Conservation (phyloP, 176 grass and related monocot species). For the Secale cereale region DNA sequence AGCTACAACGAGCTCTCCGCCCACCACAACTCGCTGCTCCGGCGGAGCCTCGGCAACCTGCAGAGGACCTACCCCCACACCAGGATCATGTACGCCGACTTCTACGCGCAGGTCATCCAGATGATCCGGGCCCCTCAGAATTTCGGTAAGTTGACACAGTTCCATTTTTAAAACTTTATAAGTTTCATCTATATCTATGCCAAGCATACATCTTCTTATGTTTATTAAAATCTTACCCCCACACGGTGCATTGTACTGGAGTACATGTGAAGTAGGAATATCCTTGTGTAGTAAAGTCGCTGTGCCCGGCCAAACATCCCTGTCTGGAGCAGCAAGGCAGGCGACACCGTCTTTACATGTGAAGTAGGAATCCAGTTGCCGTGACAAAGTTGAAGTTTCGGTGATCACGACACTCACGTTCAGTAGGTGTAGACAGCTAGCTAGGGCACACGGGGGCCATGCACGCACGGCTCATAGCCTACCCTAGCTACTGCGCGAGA, state of each 20-base stretch:
- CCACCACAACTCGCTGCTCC: conserved; percentile 61
- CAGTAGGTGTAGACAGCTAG: background rate
- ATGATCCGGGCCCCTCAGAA: conserved; percentile 47
- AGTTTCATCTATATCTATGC: no score
- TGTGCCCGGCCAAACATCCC: background rate
- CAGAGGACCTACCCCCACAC: conserved; percentile 38
- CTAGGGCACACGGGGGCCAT: background rate
- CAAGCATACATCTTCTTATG: no score
- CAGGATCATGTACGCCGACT: conserved; percentile 67
- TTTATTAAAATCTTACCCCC: no score
- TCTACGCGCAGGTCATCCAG: conserved; percentile 40
- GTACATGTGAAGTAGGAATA: background rate
- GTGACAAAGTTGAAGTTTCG: conserved; percentile 30
- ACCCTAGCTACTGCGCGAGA: no score
- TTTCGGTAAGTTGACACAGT: conserved; percentile 33
- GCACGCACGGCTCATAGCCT: no score
- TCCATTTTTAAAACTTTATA: no score
- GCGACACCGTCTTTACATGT: background rate
- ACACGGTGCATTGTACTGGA: background rate
- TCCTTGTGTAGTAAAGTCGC: background rate
- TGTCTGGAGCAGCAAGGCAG: background rate
- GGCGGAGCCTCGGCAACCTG: conserved; percentile 33
- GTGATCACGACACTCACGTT: conserved; percentile 4
- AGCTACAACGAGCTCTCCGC: conserved; percentile 49
- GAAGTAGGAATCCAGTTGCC: conserved; percentile 29